Conservation (phyloP, 768 basidiomycete genomes). For the Sarcomyxa edulis region DNA sequence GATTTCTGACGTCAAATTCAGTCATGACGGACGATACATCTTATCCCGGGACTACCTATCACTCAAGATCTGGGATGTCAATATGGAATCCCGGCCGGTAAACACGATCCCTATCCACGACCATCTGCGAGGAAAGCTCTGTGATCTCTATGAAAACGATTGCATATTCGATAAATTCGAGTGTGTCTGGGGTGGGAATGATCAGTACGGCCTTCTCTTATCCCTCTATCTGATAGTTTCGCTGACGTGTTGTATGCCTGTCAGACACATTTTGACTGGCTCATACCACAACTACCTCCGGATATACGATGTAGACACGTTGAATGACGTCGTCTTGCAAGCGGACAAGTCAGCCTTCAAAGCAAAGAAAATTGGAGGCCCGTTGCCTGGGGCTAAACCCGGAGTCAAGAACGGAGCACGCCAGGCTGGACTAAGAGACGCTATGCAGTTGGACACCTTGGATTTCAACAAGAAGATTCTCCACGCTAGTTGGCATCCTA, state of each 20-base stretch:
- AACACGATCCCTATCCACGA: constrained; percentile 99
- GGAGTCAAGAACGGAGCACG: constrained; percentile 74
- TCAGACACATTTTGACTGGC: constrained; percentile 94
- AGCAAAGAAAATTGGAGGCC: constrained; percentile 96
- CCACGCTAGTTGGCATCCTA: constrained; percentile 95
- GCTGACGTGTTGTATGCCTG: constrained; percentile 5
- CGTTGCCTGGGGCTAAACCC: constrained; percentile 65
- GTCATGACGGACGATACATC: constrained; percentile 94
- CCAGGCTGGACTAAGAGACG: constrained; percentile 68
- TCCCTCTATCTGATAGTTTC: constrained; percentile 3
- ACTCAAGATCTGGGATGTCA: constrained; percentile 99
- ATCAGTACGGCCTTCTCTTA: constrained; percentile 64
- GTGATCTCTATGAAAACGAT: constrained; percentile 98
- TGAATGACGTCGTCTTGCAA: constrained; percentile 89
- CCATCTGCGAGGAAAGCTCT: constrained; percentile 93
- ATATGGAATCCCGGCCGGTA: constrained; percentile 94
- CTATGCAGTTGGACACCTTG: constrained; percentile 80
- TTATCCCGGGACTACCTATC: constrained; percentile 96
- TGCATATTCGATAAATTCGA: constrained; percentile 99
- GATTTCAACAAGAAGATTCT: constrained; percentile 98
- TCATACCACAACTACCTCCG: constrained; percentile 99
- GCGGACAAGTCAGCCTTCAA: constrained; percentile 99
- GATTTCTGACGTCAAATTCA: constrained; percentile 99
- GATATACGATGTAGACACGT: constrained; percentile 90
- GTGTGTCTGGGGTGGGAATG: constrained; percentile 96